Percentiles rank a stretch among this genome's conserved stretches.
phyloP scores from a whole-genome alignment of 805 yeast species.

The Peterozyma toletana region DNA sequence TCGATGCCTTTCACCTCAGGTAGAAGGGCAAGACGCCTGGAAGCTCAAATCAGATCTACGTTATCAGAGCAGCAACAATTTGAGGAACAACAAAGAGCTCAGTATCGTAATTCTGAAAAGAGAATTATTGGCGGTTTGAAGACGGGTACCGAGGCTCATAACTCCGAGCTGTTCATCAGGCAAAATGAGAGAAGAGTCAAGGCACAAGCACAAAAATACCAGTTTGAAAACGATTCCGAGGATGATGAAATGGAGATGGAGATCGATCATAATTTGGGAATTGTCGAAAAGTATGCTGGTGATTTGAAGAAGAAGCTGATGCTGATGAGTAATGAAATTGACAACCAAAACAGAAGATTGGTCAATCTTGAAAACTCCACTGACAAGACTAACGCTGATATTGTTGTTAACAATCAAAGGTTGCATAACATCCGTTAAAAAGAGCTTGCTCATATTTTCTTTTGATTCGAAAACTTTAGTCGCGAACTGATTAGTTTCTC shows the following conservation, averaged over 20 bases:
- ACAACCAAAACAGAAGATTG: constrained; percentile 68
- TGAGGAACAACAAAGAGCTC: constrained; percentile 53
- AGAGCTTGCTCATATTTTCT: too few species aligned
- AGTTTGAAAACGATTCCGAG: constrained; percentile 84
- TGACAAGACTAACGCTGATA: constrained; percentile 75
- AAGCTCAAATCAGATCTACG: constrained; percentile 53
- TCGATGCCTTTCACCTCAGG: constrained; percentile 85
- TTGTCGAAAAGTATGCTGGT: constrained; percentile 59
- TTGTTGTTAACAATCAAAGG: constrained; percentile 69
- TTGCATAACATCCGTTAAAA: constrained; percentile 17
- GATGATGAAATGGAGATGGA: constrained; percentile 92
- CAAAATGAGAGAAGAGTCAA: constrained; percentile 46
- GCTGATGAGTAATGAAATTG: constrained; percentile 70
- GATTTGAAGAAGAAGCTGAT: constrained; percentile 69
- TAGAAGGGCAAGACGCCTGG: constrained; percentile 65
- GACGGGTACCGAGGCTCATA: constrained; percentile 26
- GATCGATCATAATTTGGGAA: constrained; percentile 75
- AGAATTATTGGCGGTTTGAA: constrained; percentile 58
- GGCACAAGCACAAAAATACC: constrained; percentile 59
- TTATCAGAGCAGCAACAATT: constrained; percentile 20
- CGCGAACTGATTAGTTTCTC: too few species aligned
- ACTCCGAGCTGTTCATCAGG: constrained; percentile 28
- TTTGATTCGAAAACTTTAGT: too few species aligned
- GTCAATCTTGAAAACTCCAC: constrained; percentile 76
- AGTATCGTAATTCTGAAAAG: constrained; percentile 57